phyloP scores from a whole-genome alignment of 2,329 filamentous ascomycete species.

The Diaporthe aspalathi region DNA sequence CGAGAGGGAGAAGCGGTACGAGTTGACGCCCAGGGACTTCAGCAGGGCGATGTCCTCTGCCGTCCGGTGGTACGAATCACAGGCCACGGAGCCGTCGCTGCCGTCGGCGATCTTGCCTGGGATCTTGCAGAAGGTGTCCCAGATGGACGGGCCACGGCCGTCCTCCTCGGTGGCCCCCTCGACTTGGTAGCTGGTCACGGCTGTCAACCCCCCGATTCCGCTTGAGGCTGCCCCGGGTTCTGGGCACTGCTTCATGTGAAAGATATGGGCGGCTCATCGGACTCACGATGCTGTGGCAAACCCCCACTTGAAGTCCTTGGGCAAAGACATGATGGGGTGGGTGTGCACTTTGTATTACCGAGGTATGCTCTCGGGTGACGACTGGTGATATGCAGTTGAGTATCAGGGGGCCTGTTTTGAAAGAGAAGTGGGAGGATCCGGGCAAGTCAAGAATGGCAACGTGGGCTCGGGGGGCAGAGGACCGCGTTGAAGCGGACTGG shows the following conservation, averaged over 20 bases:
- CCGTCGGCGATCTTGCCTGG: slow-evolving; percentile 86
- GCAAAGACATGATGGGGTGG: slow-evolving; percentile 68
- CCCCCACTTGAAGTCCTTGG: slow-evolving; percentile 80
- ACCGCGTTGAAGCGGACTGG: background rate
- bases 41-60: slow-evolving; percentile 81
- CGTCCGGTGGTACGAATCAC: slow-evolving; percentile 87
- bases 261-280: background rate
- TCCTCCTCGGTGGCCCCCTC: slow-evolving; percentile 81
- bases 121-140: slow-evolving; percentile 87
- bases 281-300: slow-evolving; percentile 81
- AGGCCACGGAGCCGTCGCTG: slow-evolving; percentile 80
- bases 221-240: too few relatives aligned
- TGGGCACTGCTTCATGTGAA: background rate
- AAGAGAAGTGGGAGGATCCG: background rate
- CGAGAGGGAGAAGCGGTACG: slow-evolving; percentile 87
- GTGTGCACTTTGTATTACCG: too few relatives aligned
- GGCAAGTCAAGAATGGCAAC: too few relatives aligned
- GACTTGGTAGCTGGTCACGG: slow-evolving; percentile 78
- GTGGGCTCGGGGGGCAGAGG: background rate
- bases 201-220: background rate
- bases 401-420: background rate
- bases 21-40: slow-evolving; percentile 77
- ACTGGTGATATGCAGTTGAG: background rate
- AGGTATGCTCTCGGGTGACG: too few relatives aligned
- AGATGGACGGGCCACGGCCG: slow-evolving; percentile 85